phyloP scores from a whole-genome alignment of 192 early-diverging fungal genomes.

The Podila horticola region DNA sequence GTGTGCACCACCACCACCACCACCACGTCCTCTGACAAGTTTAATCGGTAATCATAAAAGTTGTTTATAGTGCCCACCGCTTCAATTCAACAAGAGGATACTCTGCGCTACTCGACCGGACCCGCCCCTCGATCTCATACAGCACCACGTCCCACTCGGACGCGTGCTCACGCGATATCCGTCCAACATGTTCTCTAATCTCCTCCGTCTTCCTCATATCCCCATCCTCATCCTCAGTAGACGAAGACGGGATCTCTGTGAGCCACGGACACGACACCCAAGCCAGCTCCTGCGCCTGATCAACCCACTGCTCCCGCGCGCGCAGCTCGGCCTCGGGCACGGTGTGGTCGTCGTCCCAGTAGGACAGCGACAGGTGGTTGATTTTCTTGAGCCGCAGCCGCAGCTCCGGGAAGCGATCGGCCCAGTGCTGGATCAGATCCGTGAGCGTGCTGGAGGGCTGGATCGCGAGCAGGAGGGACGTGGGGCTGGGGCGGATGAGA shows the following conservation, averaged over 20 bases:
- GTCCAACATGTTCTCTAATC: not conserved
- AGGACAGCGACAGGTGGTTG: constrained; percentile 43
- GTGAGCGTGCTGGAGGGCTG: constrained; percentile 4
- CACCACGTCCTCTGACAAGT: too few relatives aligned
- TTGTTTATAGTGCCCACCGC: constrained; percentile 19
- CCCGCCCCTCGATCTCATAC: constrained; percentile 20
- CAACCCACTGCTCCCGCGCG: constrained; percentile 2
- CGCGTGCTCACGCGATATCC: not conserved
- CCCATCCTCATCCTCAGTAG: not conserved
- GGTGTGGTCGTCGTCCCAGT: constrained; percentile 17
- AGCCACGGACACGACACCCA: not conserved
- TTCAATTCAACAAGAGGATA: constrained; percentile 32
- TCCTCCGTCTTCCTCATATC: not conserved
- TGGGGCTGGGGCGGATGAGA: constrained; percentile 9
- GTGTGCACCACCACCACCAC: too few relatives aligned
- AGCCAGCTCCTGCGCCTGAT: not conserved
- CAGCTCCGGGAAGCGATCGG: constrained; percentile 18
- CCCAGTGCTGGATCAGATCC: not conserved
- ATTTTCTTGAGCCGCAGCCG: constrained; percentile 21
- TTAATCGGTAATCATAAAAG: too few relatives aligned
- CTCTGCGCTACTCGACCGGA: not conserved
- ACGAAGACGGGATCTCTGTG: not conserved
- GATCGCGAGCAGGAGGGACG: constrained; percentile 17
- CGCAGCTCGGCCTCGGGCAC: not conserved
- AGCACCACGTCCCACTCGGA: constrained; percentile 34